Percentiles rank a stretch among this genome's conserved stretches.
These are phyloP conservation scores for Polyrhizophydium stewartii DNA, from an alignment of 371 early-diverging fungal species.

Conservation along the genomic window DNA sequence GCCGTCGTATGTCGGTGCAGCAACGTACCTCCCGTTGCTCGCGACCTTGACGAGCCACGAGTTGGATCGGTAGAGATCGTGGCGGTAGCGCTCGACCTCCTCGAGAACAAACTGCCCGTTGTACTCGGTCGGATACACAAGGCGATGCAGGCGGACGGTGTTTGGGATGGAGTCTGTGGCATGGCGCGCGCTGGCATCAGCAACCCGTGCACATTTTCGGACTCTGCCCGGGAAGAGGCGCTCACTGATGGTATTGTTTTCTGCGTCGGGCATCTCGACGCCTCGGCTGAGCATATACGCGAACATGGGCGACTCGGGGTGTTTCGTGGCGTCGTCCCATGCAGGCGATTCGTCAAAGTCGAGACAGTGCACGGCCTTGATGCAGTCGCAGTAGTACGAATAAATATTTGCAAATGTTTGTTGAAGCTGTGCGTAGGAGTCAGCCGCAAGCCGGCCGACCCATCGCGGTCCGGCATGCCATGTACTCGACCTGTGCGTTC, in stretches of 20 bases:
- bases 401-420: constrained; percentile 66
- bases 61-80: constrained; percentile 79
- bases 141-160: constrained; percentile 38
- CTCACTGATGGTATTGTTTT: constrained; percentile 71
- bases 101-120: constrained; percentile 66
- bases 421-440: constrained; percentile 8
- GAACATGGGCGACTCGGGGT: constrained; percentile 25
- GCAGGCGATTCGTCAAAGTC: constrained; percentile 46
- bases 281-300: constrained; percentile 83
- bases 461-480: too few relatives aligned
- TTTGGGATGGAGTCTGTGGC: not conserved
- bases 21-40: constrained; percentile 76
- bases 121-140: constrained; percentile 67
- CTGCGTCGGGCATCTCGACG: constrained; percentile 83
- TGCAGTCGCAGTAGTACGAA: constrained; percentile 88
- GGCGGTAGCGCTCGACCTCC: constrained; percentile 63
- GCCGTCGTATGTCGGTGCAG: constrained; percentile 85
- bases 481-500: constrained; percentile 46
- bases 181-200: not conserved
- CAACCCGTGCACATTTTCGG: too few relatives aligned
- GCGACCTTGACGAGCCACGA: constrained; percentile 88
- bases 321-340: constrained; percentile 15
- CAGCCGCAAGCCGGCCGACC: too few relatives aligned
- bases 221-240: too few relatives aligned
- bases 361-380: constrained; percentile 68